These are phyloP conservation scores for Fusarium annulatum DNA, from an alignment of 2,329 filamentous ascomycete genomes.

Conservation along the genomic window DNA sequence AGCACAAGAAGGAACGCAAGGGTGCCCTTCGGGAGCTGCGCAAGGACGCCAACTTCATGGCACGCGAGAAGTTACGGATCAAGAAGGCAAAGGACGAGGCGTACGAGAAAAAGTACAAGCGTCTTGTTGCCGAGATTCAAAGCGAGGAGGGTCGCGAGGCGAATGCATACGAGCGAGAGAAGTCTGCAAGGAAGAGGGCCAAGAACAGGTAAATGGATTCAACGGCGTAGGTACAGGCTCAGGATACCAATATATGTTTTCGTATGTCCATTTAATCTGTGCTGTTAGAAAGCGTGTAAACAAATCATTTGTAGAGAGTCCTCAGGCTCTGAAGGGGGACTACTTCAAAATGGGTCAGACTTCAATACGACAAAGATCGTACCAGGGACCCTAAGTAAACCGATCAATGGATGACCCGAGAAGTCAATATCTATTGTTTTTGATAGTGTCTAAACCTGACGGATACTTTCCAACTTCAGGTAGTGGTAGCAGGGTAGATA, in stretches of 20 bases:
- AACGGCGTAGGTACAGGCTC: constrained; percentile 12
- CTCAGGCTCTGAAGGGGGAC: not conserved
- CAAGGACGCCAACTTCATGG: constrained; percentile 95
- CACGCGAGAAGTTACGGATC: constrained; percentile 85
- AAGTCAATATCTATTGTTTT: not conserved
- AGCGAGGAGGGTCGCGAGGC: constrained; percentile 88
- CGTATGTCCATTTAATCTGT: constrained; percentile 9
- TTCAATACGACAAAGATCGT: not conserved
- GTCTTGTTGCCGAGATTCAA: constrained; percentile 93
- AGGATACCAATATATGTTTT: constrained; percentile 40
- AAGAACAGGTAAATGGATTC: constrained; percentile 56
- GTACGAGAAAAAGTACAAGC: constrained; percentile 97
- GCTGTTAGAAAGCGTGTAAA: not conserved
- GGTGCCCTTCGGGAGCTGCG: constrained; percentile 92
- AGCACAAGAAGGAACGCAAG: constrained; percentile 96
- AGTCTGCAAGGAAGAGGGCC: constrained; percentile 75
- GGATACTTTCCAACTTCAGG: not conserved
- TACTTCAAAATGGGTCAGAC: not conserved
- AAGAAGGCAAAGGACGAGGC: constrained; percentile 94
- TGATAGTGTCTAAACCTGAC: not conserved
- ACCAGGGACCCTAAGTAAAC: not conserved
- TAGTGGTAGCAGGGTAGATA: not conserved
- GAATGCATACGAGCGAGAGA: constrained; percentile 92
- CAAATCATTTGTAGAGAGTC: not conserved
- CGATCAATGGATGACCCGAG: not conserved